Percentiles rank a stretch among this genome's conserved stretches.
phyloP scores from a whole-genome alignment of 192 early-diverging fungal genomes.

The Blastocladiella britannica region DNA sequence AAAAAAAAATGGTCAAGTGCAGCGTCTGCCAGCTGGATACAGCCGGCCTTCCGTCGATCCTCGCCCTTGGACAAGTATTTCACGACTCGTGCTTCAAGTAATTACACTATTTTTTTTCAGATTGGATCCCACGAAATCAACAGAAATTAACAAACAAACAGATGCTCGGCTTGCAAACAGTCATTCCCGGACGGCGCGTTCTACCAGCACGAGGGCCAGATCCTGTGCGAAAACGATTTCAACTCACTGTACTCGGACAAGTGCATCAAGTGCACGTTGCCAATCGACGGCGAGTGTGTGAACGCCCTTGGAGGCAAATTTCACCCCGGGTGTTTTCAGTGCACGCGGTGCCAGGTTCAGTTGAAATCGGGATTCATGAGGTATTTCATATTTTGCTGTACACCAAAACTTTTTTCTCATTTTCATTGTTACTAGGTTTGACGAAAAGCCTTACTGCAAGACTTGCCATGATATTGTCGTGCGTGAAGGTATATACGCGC shows the following conservation, averaged over 20 bases:
- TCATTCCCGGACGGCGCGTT: conserved; percentile 16
- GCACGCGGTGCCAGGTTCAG: conserved; percentile 5
- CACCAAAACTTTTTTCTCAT: too few species aligned
- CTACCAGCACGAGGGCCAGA: conserved; percentile 12
- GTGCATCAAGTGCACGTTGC: conserved; percentile 19
- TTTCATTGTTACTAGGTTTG: too few species aligned
- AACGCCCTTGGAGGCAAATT: conserved; percentile 23
- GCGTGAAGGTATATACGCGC: conserved; percentile 3
- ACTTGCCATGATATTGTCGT: conserved; percentile 8
- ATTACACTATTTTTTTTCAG: neutral
- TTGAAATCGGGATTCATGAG: too few species aligned
- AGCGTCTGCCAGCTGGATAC: too few species aligned
- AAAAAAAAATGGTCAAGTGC: too few species aligned
- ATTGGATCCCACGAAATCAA: neutral
- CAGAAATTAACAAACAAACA: neutral
- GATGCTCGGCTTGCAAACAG: conserved; percentile 22
- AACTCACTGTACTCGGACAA: conserved; percentile 15
- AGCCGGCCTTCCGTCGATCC: conserved; percentile 6
- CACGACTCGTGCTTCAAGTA: conserved; percentile 16
- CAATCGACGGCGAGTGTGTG: conserved; percentile 21
- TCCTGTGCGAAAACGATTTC: conserved; percentile 21
- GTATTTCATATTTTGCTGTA: too few species aligned
- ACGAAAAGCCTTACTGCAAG: conserved; percentile 25
- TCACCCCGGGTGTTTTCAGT: conserved; percentile 29
- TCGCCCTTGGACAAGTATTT: conserved; percentile 6